phyloP scores from a whole-genome alignment of 768 basidiomycete genomes.

The Infundibulicybe gibba region DNA sequence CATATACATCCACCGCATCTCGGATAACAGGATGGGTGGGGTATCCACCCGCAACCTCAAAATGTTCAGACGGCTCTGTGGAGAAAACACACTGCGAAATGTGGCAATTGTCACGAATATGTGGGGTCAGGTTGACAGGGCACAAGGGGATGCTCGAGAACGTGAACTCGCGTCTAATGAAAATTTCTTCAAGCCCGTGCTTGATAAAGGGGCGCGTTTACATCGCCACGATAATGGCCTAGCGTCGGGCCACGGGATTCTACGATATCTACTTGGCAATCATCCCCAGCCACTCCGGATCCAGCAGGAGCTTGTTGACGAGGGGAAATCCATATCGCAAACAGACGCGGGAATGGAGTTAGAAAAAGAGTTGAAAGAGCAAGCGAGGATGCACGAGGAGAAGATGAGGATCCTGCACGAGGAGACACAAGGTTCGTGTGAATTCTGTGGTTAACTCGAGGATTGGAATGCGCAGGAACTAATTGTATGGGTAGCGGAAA shows the following conservation, averaged over 20 bases:
- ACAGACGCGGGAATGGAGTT: too few relatives aligned
- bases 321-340: constrained; percentile 1
- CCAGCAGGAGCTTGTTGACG: constrained; percentile 16
- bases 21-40: constrained; percentile 34
- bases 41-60: constrained; percentile 35
- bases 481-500: too few relatives aligned
- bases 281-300: constrained; percentile 10
- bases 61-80: constrained; percentile 44
- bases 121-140: constrained; percentile 36
- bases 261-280: constrained; percentile 24
- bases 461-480: too few relatives aligned
- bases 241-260: constrained; percentile 24
- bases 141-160: constrained; percentile 21
- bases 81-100: constrained; percentile 36
- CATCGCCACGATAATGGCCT: constrained; percentile 23
- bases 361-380: too few relatives aligned
- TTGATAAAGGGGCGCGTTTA: constrained; percentile 35
- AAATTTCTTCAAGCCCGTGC: constrained; percentile 37
- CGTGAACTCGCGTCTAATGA: constrained; percentile 22
- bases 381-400: too few relatives aligned
- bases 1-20: constrained; percentile 40
- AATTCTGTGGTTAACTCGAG: too few relatives aligned
- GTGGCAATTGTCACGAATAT: constrained; percentile 44
- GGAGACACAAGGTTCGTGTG: too few relatives aligned
- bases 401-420: too few relatives aligned